Evolutionary conservation across 495 filamentous ascomycete genomes (phyloP).

Genomic region (Penicillium macrosclerotiorum): DNA sequence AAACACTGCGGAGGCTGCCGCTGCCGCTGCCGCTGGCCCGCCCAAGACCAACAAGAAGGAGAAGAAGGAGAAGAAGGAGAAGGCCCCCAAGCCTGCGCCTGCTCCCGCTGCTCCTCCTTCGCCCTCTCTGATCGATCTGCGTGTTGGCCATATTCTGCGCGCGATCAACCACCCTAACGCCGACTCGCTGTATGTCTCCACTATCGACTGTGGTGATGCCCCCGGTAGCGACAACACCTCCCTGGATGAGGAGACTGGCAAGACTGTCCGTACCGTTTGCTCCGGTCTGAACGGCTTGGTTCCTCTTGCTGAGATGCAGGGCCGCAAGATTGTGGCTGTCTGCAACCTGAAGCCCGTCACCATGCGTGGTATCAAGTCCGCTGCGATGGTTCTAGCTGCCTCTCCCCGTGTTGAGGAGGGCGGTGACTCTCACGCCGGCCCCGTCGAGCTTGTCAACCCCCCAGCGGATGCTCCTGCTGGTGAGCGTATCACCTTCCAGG

Average conservation of each 20-base stretch:
- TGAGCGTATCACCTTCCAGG: constrained; percentile 88
- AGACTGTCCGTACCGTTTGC: constrained; percentile 90
- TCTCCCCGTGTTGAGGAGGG: constrained; percentile 76
- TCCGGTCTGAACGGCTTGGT: constrained; percentile 92
- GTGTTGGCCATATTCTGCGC: constrained; percentile 95
- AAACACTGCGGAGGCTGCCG: constrained; percentile 26
- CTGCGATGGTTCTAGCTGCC: constrained; percentile 94
- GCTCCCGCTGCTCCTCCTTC: constrained; percentile 68
- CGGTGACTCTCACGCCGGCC: constrained; percentile 79
- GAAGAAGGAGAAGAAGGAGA: constrained; percentile 87
- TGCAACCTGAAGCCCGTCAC: constrained; percentile 98
- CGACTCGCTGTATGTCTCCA: constrained; percentile 92
- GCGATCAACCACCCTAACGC: constrained; percentile 94
- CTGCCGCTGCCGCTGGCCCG: constrained; percentile 41
- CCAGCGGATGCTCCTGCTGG: constrained; percentile 77
- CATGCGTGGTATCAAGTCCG: constrained; percentile 95
- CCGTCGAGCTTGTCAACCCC: constrained; percentile 88
- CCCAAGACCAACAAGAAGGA: constrained; percentile 50
- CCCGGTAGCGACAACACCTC: constrained; percentile 82
- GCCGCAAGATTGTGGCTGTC: constrained; percentile 87
- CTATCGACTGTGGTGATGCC: constrained; percentile 92
- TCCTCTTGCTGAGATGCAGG: constrained; percentile 93
- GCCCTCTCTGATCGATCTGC: constrained; percentile 85
- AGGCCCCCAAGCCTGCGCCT: constrained; percentile 63
- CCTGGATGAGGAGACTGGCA: constrained; percentile 72